These are phyloP conservation scores for Sugiyamaella marilandica DNA, from an alignment of 805 yeast species.

Conservation along the genomic window DNA sequence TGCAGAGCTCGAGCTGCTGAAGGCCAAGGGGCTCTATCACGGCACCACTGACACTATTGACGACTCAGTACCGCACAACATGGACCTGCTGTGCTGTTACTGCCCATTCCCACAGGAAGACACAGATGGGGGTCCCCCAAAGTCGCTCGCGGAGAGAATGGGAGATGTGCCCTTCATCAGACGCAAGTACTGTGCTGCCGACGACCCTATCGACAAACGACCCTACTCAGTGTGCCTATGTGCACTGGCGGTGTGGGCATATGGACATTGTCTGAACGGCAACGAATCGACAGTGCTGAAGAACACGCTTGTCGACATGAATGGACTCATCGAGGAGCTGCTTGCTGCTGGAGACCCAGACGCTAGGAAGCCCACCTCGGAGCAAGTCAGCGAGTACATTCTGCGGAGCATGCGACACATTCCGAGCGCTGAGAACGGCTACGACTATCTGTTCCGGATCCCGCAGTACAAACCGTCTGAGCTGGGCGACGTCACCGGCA, in stretches of 20 bases:
- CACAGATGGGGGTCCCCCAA: conserved; percentile 1
- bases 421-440: conserved; percentile 42
- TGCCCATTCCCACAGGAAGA: conserved; percentile 15
- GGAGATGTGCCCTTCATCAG: conserved; percentile 13
- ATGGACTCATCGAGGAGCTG: not conserved
- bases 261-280: conserved; percentile 30
- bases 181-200: conserved; percentile 18
- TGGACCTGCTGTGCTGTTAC: conserved; percentile 19
- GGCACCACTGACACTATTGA: conserved; percentile 13
- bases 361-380: not conserved
- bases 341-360: not conserved
- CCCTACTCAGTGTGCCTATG: conserved; percentile 25
- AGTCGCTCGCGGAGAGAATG: not conserved
- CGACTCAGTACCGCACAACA: conserved; percentile 9
- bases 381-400: not conserved
- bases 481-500: conserved; percentile 39
- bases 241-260: conserved; percentile 32
- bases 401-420: conserved; percentile 4
- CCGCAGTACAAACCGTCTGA: conserved; percentile 22
- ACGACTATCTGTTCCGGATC: conserved; percentile 46
- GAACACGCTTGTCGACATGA: not conserved
- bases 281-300: conserved; percentile 26
- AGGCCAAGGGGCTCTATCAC: not conserved
- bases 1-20: conserved; percentile 35
- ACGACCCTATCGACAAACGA: conserved; percentile 30